Evolutionary conservation across 305 asterid species (phyloP).

Genomic region (Fraxinus ornus): DNA sequence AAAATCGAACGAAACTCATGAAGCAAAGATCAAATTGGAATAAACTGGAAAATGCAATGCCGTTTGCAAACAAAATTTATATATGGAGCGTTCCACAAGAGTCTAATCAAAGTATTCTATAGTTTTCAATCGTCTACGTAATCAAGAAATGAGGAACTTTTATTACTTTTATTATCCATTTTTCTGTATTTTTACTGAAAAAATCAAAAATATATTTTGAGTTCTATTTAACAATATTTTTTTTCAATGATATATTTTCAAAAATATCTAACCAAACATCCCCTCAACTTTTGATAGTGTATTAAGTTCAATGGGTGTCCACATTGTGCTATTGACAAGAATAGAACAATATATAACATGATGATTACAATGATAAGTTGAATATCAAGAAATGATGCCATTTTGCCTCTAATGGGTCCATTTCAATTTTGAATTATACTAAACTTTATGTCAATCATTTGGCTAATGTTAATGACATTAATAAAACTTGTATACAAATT

Average conservation of each 20-base stretch:
- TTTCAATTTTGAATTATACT: constrained; percentile 5
- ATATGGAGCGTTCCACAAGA: neutral
- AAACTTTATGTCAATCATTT: constrained; percentile 24
- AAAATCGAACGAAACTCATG: neutral
- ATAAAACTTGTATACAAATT: neutral
- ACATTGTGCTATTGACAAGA: constrained; percentile 30
- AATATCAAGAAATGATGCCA: neutral
- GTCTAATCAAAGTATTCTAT: neutral
- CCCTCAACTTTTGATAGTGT: neutral
- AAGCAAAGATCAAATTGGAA: neutral
- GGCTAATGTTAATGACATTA: constrained; percentile 9
- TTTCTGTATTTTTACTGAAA: too few species aligned
- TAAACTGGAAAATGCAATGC: neutral
- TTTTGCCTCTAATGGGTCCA: constrained; percentile 17
- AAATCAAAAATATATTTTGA: neutral
- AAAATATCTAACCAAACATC: neutral
- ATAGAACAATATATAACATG: constrained; percentile 22
- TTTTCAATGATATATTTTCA: neutral
- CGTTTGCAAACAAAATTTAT: neutral
- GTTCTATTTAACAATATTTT: too few species aligned
- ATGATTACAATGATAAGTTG: constrained; percentile 34
- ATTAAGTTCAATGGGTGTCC: neutral
- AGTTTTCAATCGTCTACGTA: neutral
- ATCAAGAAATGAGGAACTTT: neutral
- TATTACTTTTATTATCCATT: neutral